These are phyloP conservation scores for Russula ochroleuca DNA, from an alignment of 768 basidiomycete genomes.

Conservation along the genomic window DNA sequence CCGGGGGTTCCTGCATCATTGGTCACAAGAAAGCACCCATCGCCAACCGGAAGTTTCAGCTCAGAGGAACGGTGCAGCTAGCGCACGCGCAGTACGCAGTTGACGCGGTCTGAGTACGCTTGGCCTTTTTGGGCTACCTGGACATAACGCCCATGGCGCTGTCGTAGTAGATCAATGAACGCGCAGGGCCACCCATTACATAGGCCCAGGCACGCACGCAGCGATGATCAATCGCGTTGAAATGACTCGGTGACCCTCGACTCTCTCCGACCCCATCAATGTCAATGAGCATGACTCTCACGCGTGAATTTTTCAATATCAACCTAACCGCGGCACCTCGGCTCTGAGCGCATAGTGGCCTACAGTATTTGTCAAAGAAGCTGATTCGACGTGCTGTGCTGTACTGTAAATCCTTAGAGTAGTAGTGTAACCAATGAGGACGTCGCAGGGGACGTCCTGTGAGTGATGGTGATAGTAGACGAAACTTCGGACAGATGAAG, in stretches of 20 bases:
- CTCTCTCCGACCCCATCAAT: not conserved
- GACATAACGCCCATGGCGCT: not conserved
- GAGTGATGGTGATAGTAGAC: no score
- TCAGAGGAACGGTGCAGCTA: not conserved
- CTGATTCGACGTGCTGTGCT: no score
- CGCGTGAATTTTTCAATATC: not conserved
- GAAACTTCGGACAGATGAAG: no score
- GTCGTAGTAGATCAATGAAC: not conserved
- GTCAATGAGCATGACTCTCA: not conserved
- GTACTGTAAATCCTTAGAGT: no score
- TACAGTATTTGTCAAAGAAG: no score
- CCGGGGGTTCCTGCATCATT: no score
- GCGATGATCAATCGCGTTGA: not conserved
- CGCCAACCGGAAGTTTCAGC: not conserved
- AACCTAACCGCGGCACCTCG: not conserved
- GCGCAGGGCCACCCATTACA: not conserved
- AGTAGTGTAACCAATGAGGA: no score
- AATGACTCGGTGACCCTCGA: constrained; percentile 1
- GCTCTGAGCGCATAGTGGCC: not conserved
- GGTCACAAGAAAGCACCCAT: not conserved
- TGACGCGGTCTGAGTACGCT: not conserved
- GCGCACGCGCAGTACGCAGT: not conserved
- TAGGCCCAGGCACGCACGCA: not conserved
- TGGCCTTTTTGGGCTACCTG: not conserved
- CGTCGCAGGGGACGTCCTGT: no score